Conservation (phyloP, 2,329 filamentous ascomycete species). For the Zymoseptoria pseudotritici region DNA sequence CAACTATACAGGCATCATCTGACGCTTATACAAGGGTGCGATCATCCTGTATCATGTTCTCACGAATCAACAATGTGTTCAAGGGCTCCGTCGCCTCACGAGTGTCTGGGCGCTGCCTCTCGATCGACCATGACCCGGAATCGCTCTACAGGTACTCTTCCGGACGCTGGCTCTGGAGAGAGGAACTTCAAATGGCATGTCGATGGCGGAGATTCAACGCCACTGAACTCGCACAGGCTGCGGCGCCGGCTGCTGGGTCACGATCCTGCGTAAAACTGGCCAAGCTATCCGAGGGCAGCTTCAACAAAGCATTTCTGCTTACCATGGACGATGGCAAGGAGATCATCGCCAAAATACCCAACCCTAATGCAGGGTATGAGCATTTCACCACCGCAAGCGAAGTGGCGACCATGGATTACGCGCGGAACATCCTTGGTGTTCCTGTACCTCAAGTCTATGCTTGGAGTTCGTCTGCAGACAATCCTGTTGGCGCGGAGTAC, state of each 20-base stretch:
- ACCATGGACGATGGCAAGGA: conserved; percentile 31
- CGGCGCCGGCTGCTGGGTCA: conserved; percentile 23
- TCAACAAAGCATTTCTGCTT: conserved; percentile 30
- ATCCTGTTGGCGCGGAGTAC: conserved; percentile 6
- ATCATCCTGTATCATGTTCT: background rate
- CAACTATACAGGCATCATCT: too few species aligned
- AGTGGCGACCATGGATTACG: conserved; percentile 7
- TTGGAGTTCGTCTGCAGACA: conserved; percentile 3
- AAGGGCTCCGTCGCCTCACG: conserved; percentile 4
- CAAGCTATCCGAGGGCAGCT: conserved; percentile 30
- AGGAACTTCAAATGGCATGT: conserved; percentile 6
- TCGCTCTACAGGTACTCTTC: conserved; percentile 1
- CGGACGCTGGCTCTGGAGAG: conserved; percentile 8
- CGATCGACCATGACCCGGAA: conserved; percentile 2
- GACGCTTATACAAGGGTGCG: too few species aligned
- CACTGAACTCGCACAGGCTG: conserved; percentile 21
- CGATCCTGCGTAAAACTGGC: conserved; percentile 21
- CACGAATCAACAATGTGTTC: background rate
- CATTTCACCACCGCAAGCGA: conserved; percentile 31
- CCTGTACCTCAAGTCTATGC: conserved; percentile 7
- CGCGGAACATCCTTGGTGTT: conserved; percentile 1
- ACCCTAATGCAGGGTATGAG: conserved; percentile 31
- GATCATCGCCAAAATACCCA: conserved; percentile 32
- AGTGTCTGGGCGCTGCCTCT: background rate
- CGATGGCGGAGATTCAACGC: conserved; percentile 25